phyloP scores from a whole-genome alignment of 164 flowering plant species.

The Annona squamosa region DNA sequence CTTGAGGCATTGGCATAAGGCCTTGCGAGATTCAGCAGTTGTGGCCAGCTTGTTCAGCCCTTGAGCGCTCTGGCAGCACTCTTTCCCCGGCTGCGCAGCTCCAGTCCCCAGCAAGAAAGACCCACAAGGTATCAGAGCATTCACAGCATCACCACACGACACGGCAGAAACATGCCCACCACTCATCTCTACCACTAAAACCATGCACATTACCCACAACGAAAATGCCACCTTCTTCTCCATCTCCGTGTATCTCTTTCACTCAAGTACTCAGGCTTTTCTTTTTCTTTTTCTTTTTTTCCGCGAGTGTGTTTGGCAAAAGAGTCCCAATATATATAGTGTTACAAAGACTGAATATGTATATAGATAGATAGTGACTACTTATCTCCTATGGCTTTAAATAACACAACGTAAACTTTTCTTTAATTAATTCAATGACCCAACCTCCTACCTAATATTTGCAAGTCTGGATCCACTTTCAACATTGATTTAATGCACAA shows the following conservation, averaged over 20 bases:
- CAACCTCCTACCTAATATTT: too few species aligned
- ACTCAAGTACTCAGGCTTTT: too few species aligned
- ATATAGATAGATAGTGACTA: too few species aligned
- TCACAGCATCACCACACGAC: constrained; percentile 31
- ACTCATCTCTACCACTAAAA: constrained; percentile 9
- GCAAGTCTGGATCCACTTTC: too few species aligned
- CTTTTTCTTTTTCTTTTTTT: too few species aligned
- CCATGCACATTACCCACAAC: constrained; percentile 14
- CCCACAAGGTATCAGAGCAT: constrained; percentile 33
- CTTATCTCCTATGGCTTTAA: too few species aligned
- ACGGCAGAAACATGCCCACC: constrained; percentile 8
- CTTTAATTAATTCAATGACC: too few species aligned
- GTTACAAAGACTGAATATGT: too few species aligned
- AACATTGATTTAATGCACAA: too few species aligned
- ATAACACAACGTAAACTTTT: too few species aligned
- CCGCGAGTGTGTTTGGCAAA: too few species aligned
- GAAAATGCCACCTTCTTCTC: constrained; percentile 8
- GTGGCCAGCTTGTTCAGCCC: constrained; percentile 19
- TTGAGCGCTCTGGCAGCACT: constrained; percentile 30
- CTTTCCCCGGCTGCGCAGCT: constrained; percentile 14
- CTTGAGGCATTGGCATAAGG: constrained; percentile 37
- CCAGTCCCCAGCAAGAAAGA: constrained; percentile 25
- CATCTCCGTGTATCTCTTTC: background rate
- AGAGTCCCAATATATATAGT: too few species aligned
- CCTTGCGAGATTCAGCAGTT: constrained; percentile 16